phyloP scores from a whole-genome alignment of 345 rosid genomes.

The Noccaea caerulescens region DNA sequence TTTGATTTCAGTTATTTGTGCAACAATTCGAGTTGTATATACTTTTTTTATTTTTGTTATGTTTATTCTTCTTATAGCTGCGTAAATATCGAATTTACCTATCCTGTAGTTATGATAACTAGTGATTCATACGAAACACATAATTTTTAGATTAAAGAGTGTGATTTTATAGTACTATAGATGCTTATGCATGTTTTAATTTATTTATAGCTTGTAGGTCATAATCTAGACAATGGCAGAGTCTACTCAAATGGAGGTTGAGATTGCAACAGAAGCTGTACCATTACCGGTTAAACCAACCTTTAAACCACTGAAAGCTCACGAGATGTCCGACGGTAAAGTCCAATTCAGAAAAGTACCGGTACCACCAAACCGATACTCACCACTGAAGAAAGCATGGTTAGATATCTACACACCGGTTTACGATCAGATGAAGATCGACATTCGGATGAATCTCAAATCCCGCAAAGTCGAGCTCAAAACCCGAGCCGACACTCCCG shows the following conservation, averaged over 20 bases:
- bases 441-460: slow-evolving; percentile 84
- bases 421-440: slow-evolving; percentile 85
- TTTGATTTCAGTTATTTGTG: neutral
- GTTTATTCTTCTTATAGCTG: neutral
- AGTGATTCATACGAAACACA: neutral
- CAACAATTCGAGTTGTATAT: neutral
- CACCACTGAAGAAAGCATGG: slow-evolving; percentile 88
- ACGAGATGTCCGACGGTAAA: slow-evolving; percentile 81
- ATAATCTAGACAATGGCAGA: slow-evolving; percentile 29
- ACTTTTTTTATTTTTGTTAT: neutral
- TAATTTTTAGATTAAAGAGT: neutral
- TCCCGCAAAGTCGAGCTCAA: slow-evolving; percentile 80
- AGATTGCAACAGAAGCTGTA: slow-evolving; percentile 31
- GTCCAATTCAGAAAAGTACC: slow-evolving; percentile 73
- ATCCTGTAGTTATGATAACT: neutral
- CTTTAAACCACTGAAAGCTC: slow-evolving; percentile 76
- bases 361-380: slow-evolving; percentile 80
- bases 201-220: neutral
- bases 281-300: slow-evolving; percentile 63
- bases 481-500: slow-evolving; percentile 75
- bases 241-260: slow-evolving; percentile 57
- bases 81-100: too few relatives aligned
- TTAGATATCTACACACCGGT: slow-evolving; percentile 77
- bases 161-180: neutral
- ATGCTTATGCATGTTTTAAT: neutral